Evolutionary conservation across 2,329 filamentous ascomycete species (phyloP).

Genomic region (Monilinia fructigena): DNA sequence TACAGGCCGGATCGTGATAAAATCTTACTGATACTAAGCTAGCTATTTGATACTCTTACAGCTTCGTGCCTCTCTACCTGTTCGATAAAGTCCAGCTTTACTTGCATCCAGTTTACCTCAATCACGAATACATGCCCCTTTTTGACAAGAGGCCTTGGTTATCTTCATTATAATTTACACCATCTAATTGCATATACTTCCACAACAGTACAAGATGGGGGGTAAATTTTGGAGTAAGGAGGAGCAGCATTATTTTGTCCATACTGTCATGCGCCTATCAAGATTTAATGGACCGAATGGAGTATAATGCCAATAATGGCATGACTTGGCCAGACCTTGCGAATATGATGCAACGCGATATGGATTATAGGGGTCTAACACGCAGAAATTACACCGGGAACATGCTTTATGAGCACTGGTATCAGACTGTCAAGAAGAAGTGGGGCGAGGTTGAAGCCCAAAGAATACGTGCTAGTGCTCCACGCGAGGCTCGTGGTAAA

Average conservation of each 20-base stretch:
- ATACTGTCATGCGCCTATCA: constrained; percentile 19
- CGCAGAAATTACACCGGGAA: constrained; percentile 18
- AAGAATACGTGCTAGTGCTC: neutral
- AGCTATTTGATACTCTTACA: neutral
- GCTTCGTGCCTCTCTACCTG: neutral
- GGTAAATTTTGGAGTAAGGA: constrained; percentile 19
- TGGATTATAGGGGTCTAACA: constrained; percentile 2
- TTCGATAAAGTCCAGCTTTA: no score
- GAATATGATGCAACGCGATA: constrained; percentile 21
- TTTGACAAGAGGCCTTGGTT: neutral
- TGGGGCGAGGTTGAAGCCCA: neutral
- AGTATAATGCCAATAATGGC: neutral
- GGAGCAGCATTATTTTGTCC: constrained; percentile 22
- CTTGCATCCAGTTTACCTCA: neutral
- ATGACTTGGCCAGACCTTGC: constrained; percentile 18
- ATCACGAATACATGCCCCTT: neutral
- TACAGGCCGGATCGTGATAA: neutral
- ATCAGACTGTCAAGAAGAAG: constrained; percentile 22
- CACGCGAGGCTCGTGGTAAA: neutral
- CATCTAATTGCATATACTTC: neutral
- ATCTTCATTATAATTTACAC: neutral
- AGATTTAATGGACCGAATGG: constrained; percentile 13
- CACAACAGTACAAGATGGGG: constrained; percentile 16
- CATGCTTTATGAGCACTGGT: constrained; percentile 27
- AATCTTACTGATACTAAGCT: neutral